Evolutionary conservation across 148 eudicot genomes (phyloP).

Genomic region (Chenopodium berlandieri): DNA sequence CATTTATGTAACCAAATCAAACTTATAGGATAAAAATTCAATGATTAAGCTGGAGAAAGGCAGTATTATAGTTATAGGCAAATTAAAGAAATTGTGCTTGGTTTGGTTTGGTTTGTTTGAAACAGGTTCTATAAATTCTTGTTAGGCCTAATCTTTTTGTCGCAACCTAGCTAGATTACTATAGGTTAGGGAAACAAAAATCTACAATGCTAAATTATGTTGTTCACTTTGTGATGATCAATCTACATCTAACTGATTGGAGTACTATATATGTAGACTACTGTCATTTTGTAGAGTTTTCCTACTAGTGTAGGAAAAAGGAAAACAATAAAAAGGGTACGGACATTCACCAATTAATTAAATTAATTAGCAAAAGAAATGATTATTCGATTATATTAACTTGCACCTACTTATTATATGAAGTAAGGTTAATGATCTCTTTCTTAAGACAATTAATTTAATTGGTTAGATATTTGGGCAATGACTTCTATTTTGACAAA

Average conservation of each 20-base stretch:
- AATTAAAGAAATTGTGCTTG: not conserved
- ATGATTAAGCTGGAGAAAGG: constrained; percentile 17
- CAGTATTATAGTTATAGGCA: not conserved
- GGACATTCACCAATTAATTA: no score
- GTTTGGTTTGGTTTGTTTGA: constrained; percentile 6
- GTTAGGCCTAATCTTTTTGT: constrained; percentile 29
- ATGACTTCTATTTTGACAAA: no score
- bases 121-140: constrained; percentile 9
- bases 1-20: constrained; percentile 12
- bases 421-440: no score
- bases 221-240: constrained; percentile 6
- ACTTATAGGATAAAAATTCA: not conserved
- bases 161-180: constrained; percentile 11
- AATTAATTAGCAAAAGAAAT: no score
- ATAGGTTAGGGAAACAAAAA: constrained; percentile 12
- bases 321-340: no score
- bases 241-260: constrained; percentile 1
- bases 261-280: not conserved
- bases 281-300: no score
- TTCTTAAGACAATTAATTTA: no score
- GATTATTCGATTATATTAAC: no score
- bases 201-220: constrained; percentile 14
- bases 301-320: no score
- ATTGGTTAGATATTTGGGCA: no score
- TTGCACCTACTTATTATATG: no score